phyloP scores from a whole-genome alignment of 1,284 basidiomycete genomes.

The Uromyces viciae-fabae region DNA sequence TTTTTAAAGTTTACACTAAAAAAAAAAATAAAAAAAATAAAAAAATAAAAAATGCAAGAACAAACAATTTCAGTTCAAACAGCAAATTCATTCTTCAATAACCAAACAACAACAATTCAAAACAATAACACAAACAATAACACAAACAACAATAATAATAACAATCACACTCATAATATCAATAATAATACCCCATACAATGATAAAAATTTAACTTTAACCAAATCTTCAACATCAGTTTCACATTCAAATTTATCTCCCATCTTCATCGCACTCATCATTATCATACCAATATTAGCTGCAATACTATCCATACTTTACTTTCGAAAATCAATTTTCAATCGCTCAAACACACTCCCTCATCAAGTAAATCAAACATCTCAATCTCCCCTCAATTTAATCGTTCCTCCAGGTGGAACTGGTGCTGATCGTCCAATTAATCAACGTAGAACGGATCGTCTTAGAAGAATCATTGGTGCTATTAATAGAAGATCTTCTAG shows the following conservation, averaged over 20 bases:
- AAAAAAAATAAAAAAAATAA: too few relatives aligned
- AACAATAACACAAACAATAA: neutral
- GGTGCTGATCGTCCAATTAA: conserved; percentile 16
- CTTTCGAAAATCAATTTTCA: neutral
- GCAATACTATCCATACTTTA: neutral
- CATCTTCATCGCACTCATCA: neutral
- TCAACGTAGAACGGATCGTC: conserved; percentile 7
- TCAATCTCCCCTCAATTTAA: neutral
- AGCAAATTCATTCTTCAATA: too few relatives aligned
- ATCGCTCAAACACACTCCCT: neutral
- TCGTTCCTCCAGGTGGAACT: conserved; percentile 19
- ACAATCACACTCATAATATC: neutral
- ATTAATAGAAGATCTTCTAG: neutral
- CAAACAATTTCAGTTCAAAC: too few relatives aligned
- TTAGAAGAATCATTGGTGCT: conserved; percentile 17
- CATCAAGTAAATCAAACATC: neutral
- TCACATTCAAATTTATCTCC: neutral
- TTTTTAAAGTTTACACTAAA: too few relatives aligned
- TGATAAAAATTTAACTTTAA: too few relatives aligned
- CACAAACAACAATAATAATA: neutral
- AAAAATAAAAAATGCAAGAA: too few relatives aligned
- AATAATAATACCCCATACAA: neutral
- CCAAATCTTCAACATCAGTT: too few relatives aligned
- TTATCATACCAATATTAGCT: neutral
- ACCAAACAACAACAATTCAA: neutral